Evolutionary conservation across 352 stramenopile genomes (phyloP).

Genomic region (Pythium oligandrum): DNA sequence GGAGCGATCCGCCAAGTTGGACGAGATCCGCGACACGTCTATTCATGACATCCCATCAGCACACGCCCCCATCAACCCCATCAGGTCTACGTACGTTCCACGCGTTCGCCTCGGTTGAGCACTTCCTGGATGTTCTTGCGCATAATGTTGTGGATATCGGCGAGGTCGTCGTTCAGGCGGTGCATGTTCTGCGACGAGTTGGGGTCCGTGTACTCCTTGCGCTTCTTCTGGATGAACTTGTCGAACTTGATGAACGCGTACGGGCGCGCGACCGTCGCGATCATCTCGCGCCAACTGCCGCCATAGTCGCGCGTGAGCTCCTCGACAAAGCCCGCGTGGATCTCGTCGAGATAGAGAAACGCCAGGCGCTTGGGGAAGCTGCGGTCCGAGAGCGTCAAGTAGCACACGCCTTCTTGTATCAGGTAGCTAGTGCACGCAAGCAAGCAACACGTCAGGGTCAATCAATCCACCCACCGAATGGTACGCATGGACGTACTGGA

Average conservation of each 20-base stretch:
- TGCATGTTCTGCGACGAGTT: slow-evolving; percentile 94
- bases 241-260: slow-evolving; percentile 99
- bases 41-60: background rate
- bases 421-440: slow-evolving; percentile 81
- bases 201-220: slow-evolving; percentile 96
- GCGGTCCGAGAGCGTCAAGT: slow-evolving; percentile 95
- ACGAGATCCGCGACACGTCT: slow-evolving; percentile 88
- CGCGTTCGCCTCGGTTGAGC: slow-evolving; percentile 86
- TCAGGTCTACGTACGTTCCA: slow-evolving; percentile 60
- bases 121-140: slow-evolving; percentile 97
- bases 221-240: slow-evolving; percentile 97
- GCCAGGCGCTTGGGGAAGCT: slow-evolving; percentile 96
- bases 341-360: slow-evolving; percentile 98
- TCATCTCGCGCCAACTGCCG: slow-evolving; percentile 84
- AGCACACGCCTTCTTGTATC: slow-evolving; percentile 96
- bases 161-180: slow-evolving; percentile 96
- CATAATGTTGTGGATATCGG: slow-evolving; percentile 99
- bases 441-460: slow-evolving; percentile 17
- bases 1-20: slow-evolving; percentile 89
- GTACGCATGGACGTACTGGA: slow-evolving; percentile 67
- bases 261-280: slow-evolving; percentile 95
- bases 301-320: slow-evolving; percentile 93
- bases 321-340: slow-evolving; percentile 91
- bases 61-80: background rate
- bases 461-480: slow-evolving; percentile 3